Evolutionary conservation across 1,284 basidiomycete species (phyloP), one percentile per base, ranked within the genome.

Genomic region (Puccinia horiana): DNA sequence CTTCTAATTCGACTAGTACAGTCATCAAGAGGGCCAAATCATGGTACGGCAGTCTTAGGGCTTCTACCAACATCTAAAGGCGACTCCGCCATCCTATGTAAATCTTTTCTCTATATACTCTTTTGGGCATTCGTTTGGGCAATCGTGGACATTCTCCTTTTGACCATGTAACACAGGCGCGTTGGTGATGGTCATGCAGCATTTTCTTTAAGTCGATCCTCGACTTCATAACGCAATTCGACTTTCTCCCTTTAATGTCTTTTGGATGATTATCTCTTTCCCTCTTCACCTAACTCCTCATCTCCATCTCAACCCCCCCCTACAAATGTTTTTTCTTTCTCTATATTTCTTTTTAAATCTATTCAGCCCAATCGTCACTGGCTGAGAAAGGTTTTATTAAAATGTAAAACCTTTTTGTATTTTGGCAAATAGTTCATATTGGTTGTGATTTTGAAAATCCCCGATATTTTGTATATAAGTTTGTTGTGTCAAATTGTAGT

Each of bases 21-120:
- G 77, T 79, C 29, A 37, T 79, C 23, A 69, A 54, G 37, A 61
- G 65, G 42, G 77, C 77, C 0, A 79, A 79, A 29, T 79, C 77
- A 20, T 79, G 77, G 77, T 79, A 79, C 65, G 77, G 77, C 35
- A 79, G 58, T 35, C 37, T 79, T 5, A 44, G 77, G 8, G 76
- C 76, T 32, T 63, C 76, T n/a, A 67, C 76, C 6, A 58, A 58
- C 23, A 56, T 54, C 40, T 75, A 18, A 40, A n/a, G 37, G 26
- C 23, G 40, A 42, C 23, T 37, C 26, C 40, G 40, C 47, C 37
- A 4, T 49, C 2, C 3, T 52, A 37, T 72, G 12, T 32, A 52
- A 49, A 52, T 49, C 14, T 14, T 23, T 29, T 8, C 18, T 29
- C n/a, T n/a, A n/a, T n/a, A n/a, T n/a, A n/a, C n/a, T n/a, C n/a